Evolutionary conservation across 2,329 filamentous ascomycete species (phyloP).

Genomic region (Aquanectria penicillioides): DNA sequence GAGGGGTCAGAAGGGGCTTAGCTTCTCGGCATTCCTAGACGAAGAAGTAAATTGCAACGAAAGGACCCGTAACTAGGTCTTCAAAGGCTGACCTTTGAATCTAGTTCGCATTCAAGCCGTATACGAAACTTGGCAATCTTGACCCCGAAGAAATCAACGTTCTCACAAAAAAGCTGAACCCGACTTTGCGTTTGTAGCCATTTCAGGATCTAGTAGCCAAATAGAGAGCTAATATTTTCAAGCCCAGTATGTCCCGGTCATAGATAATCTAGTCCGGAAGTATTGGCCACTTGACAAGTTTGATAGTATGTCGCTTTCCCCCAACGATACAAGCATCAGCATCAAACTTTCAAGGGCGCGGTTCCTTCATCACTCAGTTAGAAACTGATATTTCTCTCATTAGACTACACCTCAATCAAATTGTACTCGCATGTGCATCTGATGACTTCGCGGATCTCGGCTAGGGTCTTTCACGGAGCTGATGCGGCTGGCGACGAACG

Average conservation of each 20-base stretch:
- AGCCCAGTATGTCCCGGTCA: constrained; percentile 9
- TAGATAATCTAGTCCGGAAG: constrained; percentile 8
- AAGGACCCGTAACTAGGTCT: background rate
- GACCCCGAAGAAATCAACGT: constrained; percentile 10
- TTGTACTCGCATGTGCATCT: constrained; percentile 7
- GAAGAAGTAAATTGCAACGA: constrained; percentile 6
- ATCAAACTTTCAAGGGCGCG: background rate
- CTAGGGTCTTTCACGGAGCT: constrained; percentile 13
- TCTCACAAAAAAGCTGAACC: constrained; percentile 20
- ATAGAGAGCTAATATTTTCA: background rate
- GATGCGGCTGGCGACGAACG: constrained; percentile 13
- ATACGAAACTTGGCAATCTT: constrained; percentile 20
- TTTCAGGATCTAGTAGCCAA: background rate
- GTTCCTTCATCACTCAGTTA: too few species aligned
- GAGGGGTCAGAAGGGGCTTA: constrained; percentile 12
- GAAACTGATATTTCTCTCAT: background rate
- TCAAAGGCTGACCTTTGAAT: background rate
- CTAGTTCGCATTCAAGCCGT: constrained; percentile 13
- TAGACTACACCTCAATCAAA: background rate
- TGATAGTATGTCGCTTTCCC: background rate
- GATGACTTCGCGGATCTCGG: constrained; percentile 10
- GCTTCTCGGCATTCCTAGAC: constrained; percentile 21
- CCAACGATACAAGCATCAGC: too few species aligned
- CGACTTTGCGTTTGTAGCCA: constrained; percentile 9
- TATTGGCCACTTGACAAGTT: constrained; percentile 10